Evolutionary conservation across 2,329 filamentous ascomycete species (phyloP).

Genomic region (Akanthomyces lecanii): DNA sequence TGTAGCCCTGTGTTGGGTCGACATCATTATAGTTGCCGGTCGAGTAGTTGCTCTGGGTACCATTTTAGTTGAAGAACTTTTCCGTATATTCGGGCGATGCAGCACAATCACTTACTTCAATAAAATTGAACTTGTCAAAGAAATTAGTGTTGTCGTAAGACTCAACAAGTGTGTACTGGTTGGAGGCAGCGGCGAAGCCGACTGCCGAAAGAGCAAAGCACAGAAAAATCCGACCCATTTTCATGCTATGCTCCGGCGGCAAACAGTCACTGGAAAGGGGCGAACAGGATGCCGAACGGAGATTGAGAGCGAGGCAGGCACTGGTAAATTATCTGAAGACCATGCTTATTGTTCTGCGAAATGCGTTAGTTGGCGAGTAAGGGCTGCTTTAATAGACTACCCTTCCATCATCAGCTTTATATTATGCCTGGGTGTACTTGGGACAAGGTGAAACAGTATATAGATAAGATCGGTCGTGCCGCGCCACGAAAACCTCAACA

Average conservation of each 20-base stretch:
- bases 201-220: background rate
- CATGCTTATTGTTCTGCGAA: no score
- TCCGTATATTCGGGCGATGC: background rate
- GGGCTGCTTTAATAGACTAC: no score
- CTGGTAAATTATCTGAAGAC: no score
- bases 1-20: conserved; percentile 65
- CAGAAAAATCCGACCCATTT: background rate
- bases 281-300: background rate
- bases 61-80: background rate
- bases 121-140: conserved; percentile 41
- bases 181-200: background rate
- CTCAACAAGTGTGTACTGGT: conserved; percentile 25
- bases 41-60: conserved; percentile 21
- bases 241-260: background rate
- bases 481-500: no score
- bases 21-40: conserved; percentile 24
- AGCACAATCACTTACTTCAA: background rate
- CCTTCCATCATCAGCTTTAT: no score
- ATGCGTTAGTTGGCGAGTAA: no score
- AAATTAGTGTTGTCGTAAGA: conserved; percentile 34
- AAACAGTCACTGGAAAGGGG: background rate
- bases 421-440: no score
- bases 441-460: no score
- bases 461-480: no score
- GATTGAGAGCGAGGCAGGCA: no score